phyloP scores from a whole-genome alignment of 306 rosid genomes.

The Prunus campanulata region DNA sequence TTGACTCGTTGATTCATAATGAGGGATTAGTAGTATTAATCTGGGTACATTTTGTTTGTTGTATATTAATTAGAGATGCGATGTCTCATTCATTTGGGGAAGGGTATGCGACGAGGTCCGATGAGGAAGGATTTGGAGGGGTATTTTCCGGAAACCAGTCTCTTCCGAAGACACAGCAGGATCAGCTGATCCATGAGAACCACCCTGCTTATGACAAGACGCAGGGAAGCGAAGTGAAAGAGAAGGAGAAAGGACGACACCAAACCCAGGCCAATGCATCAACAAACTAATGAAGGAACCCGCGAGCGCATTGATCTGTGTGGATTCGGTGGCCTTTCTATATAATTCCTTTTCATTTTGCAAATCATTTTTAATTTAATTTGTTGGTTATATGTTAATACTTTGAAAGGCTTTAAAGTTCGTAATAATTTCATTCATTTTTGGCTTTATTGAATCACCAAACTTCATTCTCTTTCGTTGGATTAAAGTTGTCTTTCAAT shows the following conservation, averaged over 20 bases:
- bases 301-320: neutral
- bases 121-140: constrained; percentile 95
- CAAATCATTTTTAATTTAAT: too few species aligned
- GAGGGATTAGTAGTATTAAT: neutral
- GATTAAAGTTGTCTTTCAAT: too few species aligned
- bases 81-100: constrained; percentile 86
- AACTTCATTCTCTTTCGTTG: too few species aligned
- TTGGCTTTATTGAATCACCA: too few species aligned
- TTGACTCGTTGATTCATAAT: too few species aligned
- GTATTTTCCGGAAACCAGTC: constrained; percentile 44
- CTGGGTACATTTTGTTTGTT: neutral
- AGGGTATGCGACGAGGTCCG: constrained; percentile 70
- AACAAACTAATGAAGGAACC: neutral
- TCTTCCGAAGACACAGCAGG: constrained; percentile 15
- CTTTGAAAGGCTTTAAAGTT: too few species aligned
- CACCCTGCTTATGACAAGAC: constrained; percentile 83
- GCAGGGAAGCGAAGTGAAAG: constrained; percentile 92
- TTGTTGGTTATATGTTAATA: too few species aligned
- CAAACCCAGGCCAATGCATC: constrained; percentile 50
- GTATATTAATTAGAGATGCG: constrained; percentile 42
- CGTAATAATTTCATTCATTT: too few species aligned
- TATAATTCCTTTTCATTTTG: neutral
- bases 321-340: neutral
- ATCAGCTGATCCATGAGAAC: constrained; percentile 48
- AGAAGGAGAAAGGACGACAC: constrained; percentile 66